Conservation (phyloP, 78 protist species). For the slime mould (Dictyostelium discoideum) region dicty_2.7 NC_007089.4:2899001-2899500, state of each 20-base stretch:
- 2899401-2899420: constrained; percentile 28
- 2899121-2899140: neutral
- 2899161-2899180: neutral
- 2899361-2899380: constrained; percentile 56
- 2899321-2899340: constrained; percentile 78
- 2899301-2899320: constrained; percentile 22
- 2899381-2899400: constrained; percentile 73
- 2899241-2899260: neutral
- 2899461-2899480: constrained; percentile 46
- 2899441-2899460: constrained; percentile 4
- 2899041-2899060: constrained; percentile 19
- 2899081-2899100: neutral
- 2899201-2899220: constrained; percentile 13
- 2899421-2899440: neutral
- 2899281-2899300: constrained; percentile 6
- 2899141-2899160: neutral
- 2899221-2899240: neutral
- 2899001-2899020: constrained; percentile 40
- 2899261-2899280: neutral
- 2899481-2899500: constrained; percentile 17
- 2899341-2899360: constrained; percentile 50
- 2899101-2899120: neutral
- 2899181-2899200: constrained; percentile 28
- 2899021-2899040: constrained; percentile 28
- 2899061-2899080: neutral